Percentiles rank a stretch among this genome's conserved stretches.
phyloP scores from a whole-genome alignment of 129 eudicot genomes.

The Saposhnikovia divaricata region DNA sequence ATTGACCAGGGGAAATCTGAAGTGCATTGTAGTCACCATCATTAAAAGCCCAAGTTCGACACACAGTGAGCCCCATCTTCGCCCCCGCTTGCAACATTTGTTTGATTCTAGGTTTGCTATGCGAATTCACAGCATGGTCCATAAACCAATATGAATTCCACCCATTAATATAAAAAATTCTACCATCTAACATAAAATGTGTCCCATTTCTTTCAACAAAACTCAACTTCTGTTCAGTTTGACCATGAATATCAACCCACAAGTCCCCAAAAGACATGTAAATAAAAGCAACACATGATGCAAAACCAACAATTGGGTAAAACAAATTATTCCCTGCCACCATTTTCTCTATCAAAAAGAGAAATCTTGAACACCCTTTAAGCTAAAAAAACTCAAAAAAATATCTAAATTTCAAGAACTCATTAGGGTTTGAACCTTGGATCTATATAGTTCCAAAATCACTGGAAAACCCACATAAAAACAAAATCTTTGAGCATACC shows the following conservation, averaged over 20 bases:
- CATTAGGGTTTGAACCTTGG: constrained; percentile 17
- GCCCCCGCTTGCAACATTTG: constrained; percentile 78
- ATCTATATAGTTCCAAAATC: constrained; percentile 27
- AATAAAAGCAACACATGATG: constrained; percentile 58
- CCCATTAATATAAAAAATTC: constrained; percentile 68
- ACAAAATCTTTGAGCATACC: constrained; percentile 26
- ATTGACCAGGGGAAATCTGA: constrained; percentile 89
- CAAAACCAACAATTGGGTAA: constrained; percentile 79
- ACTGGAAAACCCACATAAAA: constrained; percentile 28
- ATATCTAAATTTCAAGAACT: constrained; percentile 6
- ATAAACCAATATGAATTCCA: constrained; percentile 99
- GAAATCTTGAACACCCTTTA: constrained; percentile 18
- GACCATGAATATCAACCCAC: constrained; percentile 34
- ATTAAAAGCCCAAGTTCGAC: constrained; percentile 98
- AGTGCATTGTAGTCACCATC: constrained; percentile 95
- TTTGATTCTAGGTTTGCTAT: constrained; percentile 50
- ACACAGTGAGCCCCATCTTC: constrained; percentile 91
- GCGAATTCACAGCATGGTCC: constrained; percentile 83
- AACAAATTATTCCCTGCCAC: constrained; percentile 51
- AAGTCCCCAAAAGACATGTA: constrained; percentile 82
- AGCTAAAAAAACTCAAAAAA: constrained; percentile 9
- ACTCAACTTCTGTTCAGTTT: constrained; percentile 32
- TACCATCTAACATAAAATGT: constrained; percentile 81
- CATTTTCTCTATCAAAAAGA: constrained; percentile 24
- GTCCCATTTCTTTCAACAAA: constrained; percentile 92